Base-by-base conservation (phyloP, 1,139 yeast genomes). In the Taiozyma sp. region DNA sequence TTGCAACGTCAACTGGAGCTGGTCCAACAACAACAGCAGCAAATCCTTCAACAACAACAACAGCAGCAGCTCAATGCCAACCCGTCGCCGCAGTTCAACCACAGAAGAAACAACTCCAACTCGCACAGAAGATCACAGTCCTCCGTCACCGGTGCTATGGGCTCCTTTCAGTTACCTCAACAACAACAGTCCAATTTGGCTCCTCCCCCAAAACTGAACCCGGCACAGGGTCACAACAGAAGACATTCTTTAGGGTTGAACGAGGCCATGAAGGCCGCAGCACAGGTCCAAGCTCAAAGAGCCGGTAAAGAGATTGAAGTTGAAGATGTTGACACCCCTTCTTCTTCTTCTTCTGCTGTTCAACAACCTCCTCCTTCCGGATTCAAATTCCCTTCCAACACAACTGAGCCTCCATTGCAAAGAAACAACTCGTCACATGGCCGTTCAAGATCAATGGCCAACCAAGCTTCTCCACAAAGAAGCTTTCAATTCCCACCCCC, bases 181-280 rank as follows among this genome's bases (percentile, higher is more conserved):
- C 52, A 60, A 40, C 48, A 65, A 48, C 29, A 51, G 62, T 60
- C 43, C 19, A 2, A 48, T 8, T 32, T 53, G 24, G 54, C 55
- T n/a, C 49, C 59, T 3, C 53, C 57, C 4, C 61, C 59, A 44
- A 58, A 48, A 24, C 43, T 45, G 22, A 29, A 42, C 54, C 45
- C 47, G 16, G 69, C 44, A 61, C 50, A 70, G 51, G 97, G 97
- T 41, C 99, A 93, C 65, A 75, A 78, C 48, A 83, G 99, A 71
- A 81, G 99, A 68, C 99, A 93, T 65, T 91, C 97, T 0, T 73
- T 93, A 55, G 98, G 96, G 2, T 75, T 93, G 53, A 86, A 86
- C 53, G 99, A 93, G 69, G 99, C 99, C n/a, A 92, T 89, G 62
- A 85, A 87, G 60, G 98, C 98, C 5, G 99, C 99, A 16, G 97